phyloP scores from a whole-genome alignment of 1,139 yeast species.

The Taphrina wiesneri region DNA sequence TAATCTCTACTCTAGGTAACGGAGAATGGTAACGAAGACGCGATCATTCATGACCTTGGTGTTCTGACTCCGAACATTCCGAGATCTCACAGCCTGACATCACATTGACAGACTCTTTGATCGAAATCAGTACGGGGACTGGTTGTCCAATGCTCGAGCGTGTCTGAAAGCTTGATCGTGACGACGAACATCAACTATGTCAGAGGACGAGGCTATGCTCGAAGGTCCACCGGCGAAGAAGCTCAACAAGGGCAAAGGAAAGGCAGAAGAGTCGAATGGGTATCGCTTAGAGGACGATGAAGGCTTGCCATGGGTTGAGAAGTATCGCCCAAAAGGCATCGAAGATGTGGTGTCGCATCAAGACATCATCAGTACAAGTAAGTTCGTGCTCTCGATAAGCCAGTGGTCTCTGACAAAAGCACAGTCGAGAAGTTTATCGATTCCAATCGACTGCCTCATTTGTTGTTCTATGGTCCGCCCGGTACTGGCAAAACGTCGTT shows the following conservation, averaged over 20 bases:
- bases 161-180: too few relatives aligned
- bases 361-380: conserved; percentile 68
- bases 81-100: too few relatives aligned
- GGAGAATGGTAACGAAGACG: neutral
- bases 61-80: too few relatives aligned
- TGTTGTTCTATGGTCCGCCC: conserved; percentile 96
- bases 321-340: conserved; percentile 80
- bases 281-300: conserved; percentile 8
- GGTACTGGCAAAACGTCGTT: conserved; percentile 98
- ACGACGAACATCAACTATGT: too few relatives aligned
- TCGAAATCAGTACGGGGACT: neutral
- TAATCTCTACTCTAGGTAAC: neutral
- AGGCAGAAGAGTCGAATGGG: neutral
- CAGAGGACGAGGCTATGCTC: conserved; percentile 26
- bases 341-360: conserved; percentile 91
- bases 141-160: neutral
- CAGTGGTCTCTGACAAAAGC: neutral
- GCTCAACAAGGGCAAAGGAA: conserved; percentile 34
- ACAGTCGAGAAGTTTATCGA: conserved; percentile 74
- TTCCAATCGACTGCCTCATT: conserved; percentile 84
- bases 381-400: conserved; percentile 23
- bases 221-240: conserved; percentile 26
- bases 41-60: too few relatives aligned
- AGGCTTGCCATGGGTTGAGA: conserved; percentile 68
- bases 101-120: neutral